Evolutionary conservation across 495 filamentous ascomycete genomes (phyloP).

Genomic region (Neurospora sp.): DNA sequence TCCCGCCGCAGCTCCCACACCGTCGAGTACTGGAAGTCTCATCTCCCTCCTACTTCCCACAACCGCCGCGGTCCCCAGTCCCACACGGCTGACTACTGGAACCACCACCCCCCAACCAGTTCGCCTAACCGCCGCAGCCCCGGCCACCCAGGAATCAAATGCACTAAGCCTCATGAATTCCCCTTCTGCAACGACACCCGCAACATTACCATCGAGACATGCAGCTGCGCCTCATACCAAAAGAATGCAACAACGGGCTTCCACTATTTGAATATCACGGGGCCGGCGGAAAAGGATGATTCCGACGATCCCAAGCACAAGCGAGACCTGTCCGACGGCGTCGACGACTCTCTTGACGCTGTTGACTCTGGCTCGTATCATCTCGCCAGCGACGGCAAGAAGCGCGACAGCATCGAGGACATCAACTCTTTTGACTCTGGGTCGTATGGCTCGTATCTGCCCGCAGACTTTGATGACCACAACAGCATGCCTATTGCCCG

Average conservation of each 20-base stretch:
- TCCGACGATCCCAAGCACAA: not conserved
- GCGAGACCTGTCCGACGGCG: not conserved
- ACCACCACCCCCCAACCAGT: not conserved
- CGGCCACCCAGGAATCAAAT: not conserved
- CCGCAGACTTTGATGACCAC: not conserved
- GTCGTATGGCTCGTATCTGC: not conserved
- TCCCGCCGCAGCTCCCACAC: not conserved
- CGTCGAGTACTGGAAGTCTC: not conserved
- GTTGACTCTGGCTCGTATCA: not conserved
- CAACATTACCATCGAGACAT: not conserved
- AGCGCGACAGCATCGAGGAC: not conserved
- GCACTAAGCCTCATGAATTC: not conserved
- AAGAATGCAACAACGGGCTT: not conserved
- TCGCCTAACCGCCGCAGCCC: not conserved
- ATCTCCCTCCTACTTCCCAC: not conserved
- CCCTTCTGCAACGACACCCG: not conserved
- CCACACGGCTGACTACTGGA: not conserved
- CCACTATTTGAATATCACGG: not conserved
- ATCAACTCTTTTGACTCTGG: not conserved
- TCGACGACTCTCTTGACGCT: not conserved
- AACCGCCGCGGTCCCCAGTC: not conserved
- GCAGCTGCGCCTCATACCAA: not conserved
- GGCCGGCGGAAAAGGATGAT: not conserved
- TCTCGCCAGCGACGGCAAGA: not conserved
- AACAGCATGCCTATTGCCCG: not conserved